phyloP scores from a whole-genome alignment of 306 rosid species.

The Carpinus viminea region DNA sequence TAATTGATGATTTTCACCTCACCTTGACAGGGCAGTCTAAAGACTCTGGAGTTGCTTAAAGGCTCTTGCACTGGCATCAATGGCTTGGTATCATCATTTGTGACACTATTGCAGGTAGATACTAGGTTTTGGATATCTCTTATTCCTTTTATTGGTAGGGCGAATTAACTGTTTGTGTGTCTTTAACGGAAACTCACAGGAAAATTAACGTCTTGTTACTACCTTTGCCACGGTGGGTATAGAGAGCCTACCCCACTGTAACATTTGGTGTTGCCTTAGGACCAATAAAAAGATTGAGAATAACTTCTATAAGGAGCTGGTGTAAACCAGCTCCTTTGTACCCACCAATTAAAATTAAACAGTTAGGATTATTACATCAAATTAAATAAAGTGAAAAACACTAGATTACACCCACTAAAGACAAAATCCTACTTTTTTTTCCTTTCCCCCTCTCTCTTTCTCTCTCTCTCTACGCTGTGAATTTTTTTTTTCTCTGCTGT shows the following conservation, averaged over 20 bases:
- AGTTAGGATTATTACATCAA: no score
- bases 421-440: no score
- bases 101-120: slow-evolving; percentile 76
- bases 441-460: no score
- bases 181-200: neutral
- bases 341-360: no score
- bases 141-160: slow-evolving; percentile 15
- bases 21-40: slow-evolving; percentile 90
- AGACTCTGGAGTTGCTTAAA: slow-evolving; percentile 53
- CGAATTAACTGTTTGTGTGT: neutral
- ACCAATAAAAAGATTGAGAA: neutral
- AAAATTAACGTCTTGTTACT: slow-evolving; percentile 2
- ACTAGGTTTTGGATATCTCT: slow-evolving; percentile 3
- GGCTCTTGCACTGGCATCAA: slow-evolving; percentile 59
- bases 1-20: slow-evolving; percentile 33
- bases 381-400: no score
- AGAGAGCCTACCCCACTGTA: slow-evolving; percentile 10
- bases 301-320: no score
- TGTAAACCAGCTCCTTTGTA: no score
- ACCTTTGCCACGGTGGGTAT: neutral
- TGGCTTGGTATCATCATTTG: slow-evolving; percentile 83
- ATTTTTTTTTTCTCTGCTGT: no score
- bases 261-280: slow-evolving; percentile 8
- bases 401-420: no score
- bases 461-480: no score